Evolutionary conservation across 1,139 yeast species (phyloP).

Genomic region (Diutina rugosa): DNA sequence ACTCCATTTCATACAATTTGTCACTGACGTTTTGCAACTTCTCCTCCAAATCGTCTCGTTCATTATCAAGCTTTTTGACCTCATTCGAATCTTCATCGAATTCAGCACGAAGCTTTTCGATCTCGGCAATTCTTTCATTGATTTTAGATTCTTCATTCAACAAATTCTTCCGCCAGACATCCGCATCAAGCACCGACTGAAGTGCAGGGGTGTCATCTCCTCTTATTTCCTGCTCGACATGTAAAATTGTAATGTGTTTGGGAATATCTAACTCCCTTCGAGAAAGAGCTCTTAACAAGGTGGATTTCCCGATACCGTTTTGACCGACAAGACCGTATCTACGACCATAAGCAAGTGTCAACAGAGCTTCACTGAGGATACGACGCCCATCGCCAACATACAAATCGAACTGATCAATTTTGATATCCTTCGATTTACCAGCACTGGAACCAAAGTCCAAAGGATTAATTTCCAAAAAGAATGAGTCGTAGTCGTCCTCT

Average conservation of each 20-base stretch:
- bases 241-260: conserved; percentile 85
- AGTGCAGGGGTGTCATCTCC: conserved; percentile 89
- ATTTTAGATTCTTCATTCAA: conserved; percentile 65
- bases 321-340: conserved; percentile 97
- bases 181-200: conserved; percentile 94
- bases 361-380: conserved; percentile 76
- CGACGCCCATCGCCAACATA: conserved; percentile 94
- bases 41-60: conserved; percentile 71
- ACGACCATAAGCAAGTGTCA: conserved; percentile 82
- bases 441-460: conserved; percentile 82
- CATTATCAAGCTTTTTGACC: conserved; percentile 72
- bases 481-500: conserved; percentile 78
- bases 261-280: conserved; percentile 91
- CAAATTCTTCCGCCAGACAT: conserved; percentile 94
- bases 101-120: conserved; percentile 54
- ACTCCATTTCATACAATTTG: conserved; percentile 82
- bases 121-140: conserved; percentile 60
- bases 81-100: conserved; percentile 80
- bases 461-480: conserved; percentile 91
- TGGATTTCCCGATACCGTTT: conserved; percentile 98
- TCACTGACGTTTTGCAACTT: conserved; percentile 71
- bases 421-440: conserved; percentile 91
- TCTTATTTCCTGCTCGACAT: conserved; percentile 92
- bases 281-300: conserved; percentile 78
- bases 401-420: conserved; percentile 82